Base-by-base conservation (phyloP, 2,329 filamentous ascomycete species). In the Botrytis fragariae region DNA sequence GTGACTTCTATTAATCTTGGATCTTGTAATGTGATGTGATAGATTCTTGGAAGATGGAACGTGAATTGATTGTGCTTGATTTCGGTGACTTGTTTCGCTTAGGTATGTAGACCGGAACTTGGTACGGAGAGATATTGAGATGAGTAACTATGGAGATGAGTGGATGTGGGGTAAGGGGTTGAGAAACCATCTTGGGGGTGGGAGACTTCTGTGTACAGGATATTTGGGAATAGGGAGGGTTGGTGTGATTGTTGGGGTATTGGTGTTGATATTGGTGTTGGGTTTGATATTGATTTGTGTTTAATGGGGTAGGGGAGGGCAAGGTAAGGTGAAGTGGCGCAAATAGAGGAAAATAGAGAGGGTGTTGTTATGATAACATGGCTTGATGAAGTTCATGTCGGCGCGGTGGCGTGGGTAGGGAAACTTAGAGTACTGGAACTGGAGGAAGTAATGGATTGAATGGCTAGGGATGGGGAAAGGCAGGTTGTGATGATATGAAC, bases 181-280 rank as follows among this genome's bases (percentile, higher is more conserved):
- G 7, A 29, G n/a, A 29, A 29, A 6, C 0, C 3, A 9, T 32
- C 16, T 25, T 51, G 1, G 3, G n/a, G 2, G 25, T 2, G n/a
- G 14, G n/a, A n/a, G n/a, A n/a, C n/a, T 8, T 57, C 1, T 3
- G n/a, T 29, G 51, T 29, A 18, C 48, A 57, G 6, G 6, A 1
- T 1, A 1, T 54, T 54, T 29, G 14, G n/a, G n/a, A 18, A 7
- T 16, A 18, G n/a, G n/a, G n/a, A 18, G 7, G n/a, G 7, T 4
- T n/a, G 48, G 25, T 7, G n/a, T 25, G 4, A 14, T 14, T 14
- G 14, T n/a, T 45, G 44, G 18, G 25, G 25, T n/a, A 25, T 16
- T 14, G 25, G 48, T 7, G 5, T n/a, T 16, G 25, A 4, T 51
- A 1, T 51, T 51, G 22, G 10, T 14, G 20, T 10, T 48, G 9